Evolutionary conservation across 2,329 filamentous ascomycete species (phyloP).

Genomic region (Lanzia echinophila): DNA sequence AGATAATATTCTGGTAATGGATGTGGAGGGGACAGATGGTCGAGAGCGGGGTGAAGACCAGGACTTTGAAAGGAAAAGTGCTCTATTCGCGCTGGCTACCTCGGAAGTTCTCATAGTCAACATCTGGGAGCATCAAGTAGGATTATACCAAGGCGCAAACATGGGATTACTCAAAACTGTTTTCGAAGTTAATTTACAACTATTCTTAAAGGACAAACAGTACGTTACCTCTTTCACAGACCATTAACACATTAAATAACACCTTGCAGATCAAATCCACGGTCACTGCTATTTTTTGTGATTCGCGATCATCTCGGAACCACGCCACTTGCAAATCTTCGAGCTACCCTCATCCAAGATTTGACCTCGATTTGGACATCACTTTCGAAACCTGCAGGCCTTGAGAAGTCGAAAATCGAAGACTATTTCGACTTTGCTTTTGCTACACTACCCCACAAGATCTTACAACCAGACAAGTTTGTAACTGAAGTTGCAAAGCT

Average conservation of each 20-base stretch:
- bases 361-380: conserved; percentile 87
- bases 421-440: conserved; percentile 99
- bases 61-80: conserved; percentile 97
- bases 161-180: conserved; percentile 99
- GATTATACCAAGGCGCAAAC: conserved; percentile 95
- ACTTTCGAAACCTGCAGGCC: conserved; percentile 81
- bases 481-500: conserved; percentile 71
- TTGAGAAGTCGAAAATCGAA: conserved; percentile 84
- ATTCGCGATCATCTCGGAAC: conserved; percentile 94
- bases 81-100: conserved; percentile 91
- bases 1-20: conserved; percentile 98
- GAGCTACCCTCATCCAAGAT: conserved; percentile 85
- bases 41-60: conserved; percentile 95
- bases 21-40: conserved; percentile 96
- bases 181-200: conserved; percentile 95
- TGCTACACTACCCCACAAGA: conserved; percentile 91
- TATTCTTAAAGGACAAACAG: conserved; percentile 94
- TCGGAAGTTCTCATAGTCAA: conserved; percentile 98
- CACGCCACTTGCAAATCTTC: conserved; percentile 83
- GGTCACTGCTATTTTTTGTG: conserved; percentile 95
- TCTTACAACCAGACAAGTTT: conserved; percentile 90
- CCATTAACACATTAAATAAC: conserved; percentile 16
- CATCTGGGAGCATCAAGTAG: conserved; percentile 99
- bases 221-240: conserved; percentile 38
- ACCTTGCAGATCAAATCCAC: conserved; percentile 63